Conservation (phyloP, 2,329 filamentous ascomycete species). For the Parafenestella ontariensis region DNA sequence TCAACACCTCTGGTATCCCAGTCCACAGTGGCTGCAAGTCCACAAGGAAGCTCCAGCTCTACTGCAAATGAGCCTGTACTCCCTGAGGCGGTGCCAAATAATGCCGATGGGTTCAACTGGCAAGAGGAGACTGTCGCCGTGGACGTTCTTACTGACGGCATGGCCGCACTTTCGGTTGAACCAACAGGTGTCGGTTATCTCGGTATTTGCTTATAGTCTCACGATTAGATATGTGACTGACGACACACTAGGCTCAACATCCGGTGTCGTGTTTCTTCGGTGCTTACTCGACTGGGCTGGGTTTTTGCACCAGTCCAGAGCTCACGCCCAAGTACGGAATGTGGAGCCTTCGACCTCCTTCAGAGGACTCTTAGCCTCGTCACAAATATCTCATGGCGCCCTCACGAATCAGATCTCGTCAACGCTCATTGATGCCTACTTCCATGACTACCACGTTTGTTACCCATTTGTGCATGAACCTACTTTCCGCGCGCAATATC, state of each 20-base stretch:
- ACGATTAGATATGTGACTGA: constrained; percentile 1
- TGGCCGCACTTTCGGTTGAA: constrained; percentile 36
- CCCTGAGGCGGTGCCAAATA: constrained; percentile 33
- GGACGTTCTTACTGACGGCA: constrained; percentile 32
- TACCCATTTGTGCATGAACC: constrained; percentile 37
- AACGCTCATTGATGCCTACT: constrained; percentile 32
- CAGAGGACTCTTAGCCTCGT: constrained; percentile 23
- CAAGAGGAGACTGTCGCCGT: constrained; percentile 29
- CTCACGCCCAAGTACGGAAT: constrained; percentile 12
- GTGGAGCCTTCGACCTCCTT: constrained; percentile 18
- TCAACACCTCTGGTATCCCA: constrained; percentile 15
- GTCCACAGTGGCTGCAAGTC: constrained; percentile 14
- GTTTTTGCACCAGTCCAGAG: constrained; percentile 30
- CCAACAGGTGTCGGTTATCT: constrained; percentile 36
- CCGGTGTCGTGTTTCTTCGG: constrained; percentile 33
- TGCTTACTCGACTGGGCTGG: constrained; percentile 36
- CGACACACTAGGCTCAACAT: constrained; percentile 25
- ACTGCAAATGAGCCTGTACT: constrained; percentile 22
- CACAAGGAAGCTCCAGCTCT: constrained; percentile 16
- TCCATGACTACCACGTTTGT: constrained; percentile 31
- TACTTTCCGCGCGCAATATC: constrained; percentile 35
- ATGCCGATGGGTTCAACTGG: constrained; percentile 36
- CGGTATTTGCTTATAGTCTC: constrained; percentile 7
- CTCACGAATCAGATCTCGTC: constrained; percentile 28
- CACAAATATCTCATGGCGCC: constrained; percentile 31